These are phyloP conservation scores for Sphagnum contortum DNA, from an alignment of 225 moss, liverwort and hornwort species.

Conservation along the genomic window DNA sequence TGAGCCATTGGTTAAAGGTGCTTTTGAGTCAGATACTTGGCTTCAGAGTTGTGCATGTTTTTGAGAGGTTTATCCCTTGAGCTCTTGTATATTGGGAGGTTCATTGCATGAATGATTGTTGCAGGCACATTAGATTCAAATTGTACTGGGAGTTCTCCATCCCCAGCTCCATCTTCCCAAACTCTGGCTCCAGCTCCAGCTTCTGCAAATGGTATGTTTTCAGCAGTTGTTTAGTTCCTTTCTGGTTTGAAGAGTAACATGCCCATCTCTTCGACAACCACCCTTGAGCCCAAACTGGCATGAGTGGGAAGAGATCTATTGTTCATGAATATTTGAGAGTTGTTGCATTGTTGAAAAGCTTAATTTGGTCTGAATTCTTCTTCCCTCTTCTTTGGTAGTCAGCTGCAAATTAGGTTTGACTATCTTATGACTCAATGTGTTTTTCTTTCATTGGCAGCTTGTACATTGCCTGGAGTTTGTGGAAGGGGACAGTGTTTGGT, in stretches of 20 bases:
- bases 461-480: constrained; percentile 37
- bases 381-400: no score
- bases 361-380: no score
- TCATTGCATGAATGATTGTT: no score
- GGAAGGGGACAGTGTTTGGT: constrained; percentile 33
- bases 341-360: no score
- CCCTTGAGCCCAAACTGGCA: not conserved
- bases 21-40: no score
- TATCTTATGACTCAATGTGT: no score
- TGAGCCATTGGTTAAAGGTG: no score
- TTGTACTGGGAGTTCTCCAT: constrained; percentile 17
- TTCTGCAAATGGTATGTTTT: constrained; percentile 2
- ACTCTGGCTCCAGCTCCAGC: constrained; percentile 11
- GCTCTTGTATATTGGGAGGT: no score
- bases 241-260: constrained; percentile 17
- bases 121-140: constrained; percentile 31
- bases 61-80: no score
- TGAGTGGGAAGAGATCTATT: not conserved
- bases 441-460: constrained; percentile 20
- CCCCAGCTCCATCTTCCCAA: constrained; percentile 4
- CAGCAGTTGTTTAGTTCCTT: not conserved
- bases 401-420: no score
- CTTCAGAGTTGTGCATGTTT: no score
- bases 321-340: no score
- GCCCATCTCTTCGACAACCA: not conserved